Percentiles rank a stretch among this genome's conserved stretches.
Evolutionary conservation across 2,329 filamentous ascomycete species (phyloP).

Genomic region (Arthrinium phaeospermum): DNA sequence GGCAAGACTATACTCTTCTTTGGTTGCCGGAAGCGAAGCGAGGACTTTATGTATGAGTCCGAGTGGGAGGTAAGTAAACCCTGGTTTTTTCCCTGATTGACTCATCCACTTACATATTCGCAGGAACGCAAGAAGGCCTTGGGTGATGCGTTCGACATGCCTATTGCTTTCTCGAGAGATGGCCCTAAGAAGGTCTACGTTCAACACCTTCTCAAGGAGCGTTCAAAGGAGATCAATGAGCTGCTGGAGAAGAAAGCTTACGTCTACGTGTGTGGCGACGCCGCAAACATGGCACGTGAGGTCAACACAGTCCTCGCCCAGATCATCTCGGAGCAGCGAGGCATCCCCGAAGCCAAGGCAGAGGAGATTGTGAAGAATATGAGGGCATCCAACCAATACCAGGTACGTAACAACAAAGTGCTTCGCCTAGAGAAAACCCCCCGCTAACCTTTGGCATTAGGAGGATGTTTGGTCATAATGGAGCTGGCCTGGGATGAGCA

Average conservation of each 20-base stretch:
- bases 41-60: constrained; percentile 90
- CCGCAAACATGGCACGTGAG: constrained; percentile 94
- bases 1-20: constrained; percentile 93
- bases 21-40: constrained; percentile 83
- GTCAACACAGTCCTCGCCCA: constrained; percentile 87
- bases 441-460: not conserved
- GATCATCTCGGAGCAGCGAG: constrained; percentile 84
- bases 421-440: not conserved
- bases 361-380: constrained; percentile 98
- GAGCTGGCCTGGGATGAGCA: not conserved
- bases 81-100: not conserved
- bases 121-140: constrained; percentile 84
- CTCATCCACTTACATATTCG: constrained; percentile 26
- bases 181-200: constrained; percentile 91
- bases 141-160: constrained; percentile 86
- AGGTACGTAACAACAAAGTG: constrained; percentile 60
- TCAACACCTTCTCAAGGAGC: constrained; percentile 87
- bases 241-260: constrained; percentile 86
- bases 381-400: constrained; percentile 94
- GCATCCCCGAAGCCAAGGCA: constrained; percentile 82
- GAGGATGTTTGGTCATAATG: constrained; percentile 21
- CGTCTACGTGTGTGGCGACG: constrained; percentile 98
- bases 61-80: constrained; percentile 83
- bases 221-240: constrained; percentile 83
- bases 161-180: constrained; percentile 96